Base-by-base conservation (phyloP, 148 eudicot genomes). In the Rhododendron ferrugineum region DNA sequence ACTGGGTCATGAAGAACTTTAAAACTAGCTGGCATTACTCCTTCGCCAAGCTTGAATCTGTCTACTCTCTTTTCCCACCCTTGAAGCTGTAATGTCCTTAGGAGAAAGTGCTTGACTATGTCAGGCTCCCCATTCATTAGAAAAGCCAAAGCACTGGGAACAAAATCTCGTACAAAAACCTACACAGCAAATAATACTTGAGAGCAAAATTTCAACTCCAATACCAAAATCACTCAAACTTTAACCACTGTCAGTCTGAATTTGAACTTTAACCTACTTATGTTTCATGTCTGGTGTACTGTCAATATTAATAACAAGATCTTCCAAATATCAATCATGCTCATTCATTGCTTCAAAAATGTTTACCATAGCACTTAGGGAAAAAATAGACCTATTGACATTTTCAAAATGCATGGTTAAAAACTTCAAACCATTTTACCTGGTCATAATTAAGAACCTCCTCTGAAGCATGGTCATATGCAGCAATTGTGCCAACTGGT, bases 21-120 rank as follows among this genome's bases (percentile, higher is more conserved):
- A 88, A 97, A 97, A 87, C 99, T 97, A 83, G 99, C 99, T 10
- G 99, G 99, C 99, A 97, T 97, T n/a, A 87, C 99, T 23, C 99
- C 99, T 91, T 95, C 95, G 72, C 99, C 99, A 2, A 97, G 99
- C 93, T 93, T 97, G 89, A 97, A 97, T 62, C 97, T 94, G 84
- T 97, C 99, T 44, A 97, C 87, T 92, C 90, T 94, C 87, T 97
- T 97, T 88, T 97, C 99, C 99, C 99, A 97, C 52, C 96, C 96
- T 87, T 97, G 99, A 90, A 97, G 96, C 85, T 94, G 98, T 85
- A 97, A 91, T 40, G 99, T 97, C 91, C 92, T 95, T 84, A 95
- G 79, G 10, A 97, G 90, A 90, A 97, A 97, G 85, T 97, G 95
- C 87, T 94, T 95, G 6, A 97, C 99, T 84, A 97, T 97, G 81